Percentiles rank a stretch among this genome's conserved stretches.
Conservation (phyloP, 495 filamentous ascomycete genomes). For the Cercophora sp. region DNA sequence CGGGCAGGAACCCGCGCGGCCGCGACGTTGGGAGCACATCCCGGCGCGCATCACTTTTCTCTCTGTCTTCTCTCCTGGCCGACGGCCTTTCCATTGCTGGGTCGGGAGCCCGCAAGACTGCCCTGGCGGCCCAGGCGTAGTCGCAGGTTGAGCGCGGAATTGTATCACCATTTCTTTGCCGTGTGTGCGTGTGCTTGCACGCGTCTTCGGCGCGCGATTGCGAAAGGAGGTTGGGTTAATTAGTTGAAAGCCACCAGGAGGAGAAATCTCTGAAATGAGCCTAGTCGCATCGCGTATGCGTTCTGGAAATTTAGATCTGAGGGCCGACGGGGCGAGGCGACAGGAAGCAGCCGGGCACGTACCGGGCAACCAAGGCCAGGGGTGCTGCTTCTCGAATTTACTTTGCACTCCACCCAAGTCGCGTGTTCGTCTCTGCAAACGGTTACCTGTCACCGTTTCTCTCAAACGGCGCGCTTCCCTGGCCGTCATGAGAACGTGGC, state of each 20-base stretch:
- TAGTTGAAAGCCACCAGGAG: not conserved
- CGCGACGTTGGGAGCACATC: not conserved
- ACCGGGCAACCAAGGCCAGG: too few species aligned
- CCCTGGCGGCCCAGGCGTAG: not conserved
- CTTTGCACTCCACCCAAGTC: too few species aligned
- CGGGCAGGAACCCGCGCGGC: constrained; percentile 4
- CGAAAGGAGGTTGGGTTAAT: not conserved
- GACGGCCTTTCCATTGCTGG: not conserved
- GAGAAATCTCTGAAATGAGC: constrained; percentile 5
- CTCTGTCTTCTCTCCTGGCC: too few species aligned
- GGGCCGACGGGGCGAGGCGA: constrained; percentile 9
- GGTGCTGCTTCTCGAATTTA: too few species aligned
- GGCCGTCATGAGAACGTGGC: not conserved
- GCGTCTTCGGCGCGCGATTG: not conserved
- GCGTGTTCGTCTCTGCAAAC: too few species aligned
- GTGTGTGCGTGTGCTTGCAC: not conserved
- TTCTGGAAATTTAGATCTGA: constrained; percentile 24
- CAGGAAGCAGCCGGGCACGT: not conserved
- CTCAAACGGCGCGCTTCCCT: not conserved
- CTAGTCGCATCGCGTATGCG: constrained; percentile 18
- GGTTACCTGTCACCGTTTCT: not conserved
- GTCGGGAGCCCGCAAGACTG: not conserved
- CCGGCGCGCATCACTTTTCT: not conserved
- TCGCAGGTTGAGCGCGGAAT: too few species aligned
- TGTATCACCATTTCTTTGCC: too few species aligned